These are phyloP conservation scores for Amanita pseudoporphyria DNA, from an alignment of 768 basidiomycete species.

Conservation along the genomic window DNA sequence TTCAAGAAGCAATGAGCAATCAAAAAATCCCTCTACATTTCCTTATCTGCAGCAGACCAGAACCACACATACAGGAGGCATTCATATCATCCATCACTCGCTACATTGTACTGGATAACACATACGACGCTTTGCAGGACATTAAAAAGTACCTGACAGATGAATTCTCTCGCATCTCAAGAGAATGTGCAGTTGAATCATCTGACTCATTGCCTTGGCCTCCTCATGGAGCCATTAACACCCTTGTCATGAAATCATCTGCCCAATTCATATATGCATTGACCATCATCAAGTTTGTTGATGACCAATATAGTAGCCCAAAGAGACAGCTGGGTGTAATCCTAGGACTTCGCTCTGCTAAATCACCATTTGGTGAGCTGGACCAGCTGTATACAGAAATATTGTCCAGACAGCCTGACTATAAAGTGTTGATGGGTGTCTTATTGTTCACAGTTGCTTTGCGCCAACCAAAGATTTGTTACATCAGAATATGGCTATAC, in stretches of 20 bases:
- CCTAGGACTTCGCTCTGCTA: not conserved
- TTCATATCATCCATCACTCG: too few relatives aligned
- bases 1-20: too few relatives aligned
- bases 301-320: not conserved
- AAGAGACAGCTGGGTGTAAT: not conserved
- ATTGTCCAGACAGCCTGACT: not conserved
- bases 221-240: not conserved
- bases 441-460: not conserved
- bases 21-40: too few relatives aligned
- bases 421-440: not conserved
- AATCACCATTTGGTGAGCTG: not conserved
- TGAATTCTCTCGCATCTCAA: not conserved
- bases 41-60: too few relatives aligned
- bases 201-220: not conserved
- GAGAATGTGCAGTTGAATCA: not conserved
- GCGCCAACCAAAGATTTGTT: not conserved
- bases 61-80: too few relatives aligned
- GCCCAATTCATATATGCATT: not conserved
- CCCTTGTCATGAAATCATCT: not conserved
- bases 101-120: too few relatives aligned
- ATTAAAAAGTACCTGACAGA: not conserved
- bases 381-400: not conserved
- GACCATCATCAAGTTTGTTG: not conserved
- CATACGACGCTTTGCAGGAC: not conserved
- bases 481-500: not conserved